Conservation (phyloP, 2,329 filamentous ascomycete species). For the Fusarium coffeatum region DNA sequence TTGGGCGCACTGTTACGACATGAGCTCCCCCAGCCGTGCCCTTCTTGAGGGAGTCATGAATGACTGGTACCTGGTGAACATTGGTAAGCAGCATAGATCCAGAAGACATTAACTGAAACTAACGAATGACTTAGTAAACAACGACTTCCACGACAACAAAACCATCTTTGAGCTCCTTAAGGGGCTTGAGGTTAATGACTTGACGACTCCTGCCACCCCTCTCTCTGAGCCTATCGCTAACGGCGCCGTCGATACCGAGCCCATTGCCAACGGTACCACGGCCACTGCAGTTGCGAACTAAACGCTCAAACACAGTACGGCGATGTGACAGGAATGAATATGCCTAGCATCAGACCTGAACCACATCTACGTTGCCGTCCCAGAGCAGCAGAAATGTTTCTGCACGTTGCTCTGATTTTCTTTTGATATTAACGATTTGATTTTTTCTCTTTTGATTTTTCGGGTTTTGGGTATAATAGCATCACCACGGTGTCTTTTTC, state of each 20-base stretch:
- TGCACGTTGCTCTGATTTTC: conserved; percentile 33
- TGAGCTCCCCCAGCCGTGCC: conserved; percentile 78
- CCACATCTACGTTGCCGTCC: conserved; percentile 2
- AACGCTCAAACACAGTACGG: neutral
- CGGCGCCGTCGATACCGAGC: conserved; percentile 14
- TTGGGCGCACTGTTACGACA: conserved; percentile 91
- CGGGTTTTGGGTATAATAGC: conserved; percentile 42
- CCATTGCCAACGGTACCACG: conserved; percentile 24
- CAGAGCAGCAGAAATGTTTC: conserved; percentile 15
- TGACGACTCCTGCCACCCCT: conserved; percentile 59
- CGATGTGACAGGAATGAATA: conserved; percentile 4
- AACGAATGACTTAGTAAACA: conserved; percentile 75
- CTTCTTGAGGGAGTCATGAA: conserved; percentile 88
- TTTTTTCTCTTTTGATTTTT: conserved; percentile 18
- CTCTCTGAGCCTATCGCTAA: conserved; percentile 43
- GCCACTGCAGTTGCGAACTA: conserved; percentile 32
- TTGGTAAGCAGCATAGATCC: conserved; percentile 69
- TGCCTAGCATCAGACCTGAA: conserved; percentile 14
- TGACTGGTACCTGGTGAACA: conserved; percentile 93
- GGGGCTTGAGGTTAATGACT: conserved; percentile 74
- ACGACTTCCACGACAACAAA: conserved; percentile 89
- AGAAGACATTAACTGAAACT: conserved; percentile 11
- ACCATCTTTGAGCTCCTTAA: conserved; percentile 90
- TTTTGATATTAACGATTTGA: conserved; percentile 28
- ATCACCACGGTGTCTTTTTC: conserved; percentile 54